These are phyloP conservation scores for Nicotiana undulata DNA, from an alignment of 257 asterid species.

Conservation along the genomic window DNA sequence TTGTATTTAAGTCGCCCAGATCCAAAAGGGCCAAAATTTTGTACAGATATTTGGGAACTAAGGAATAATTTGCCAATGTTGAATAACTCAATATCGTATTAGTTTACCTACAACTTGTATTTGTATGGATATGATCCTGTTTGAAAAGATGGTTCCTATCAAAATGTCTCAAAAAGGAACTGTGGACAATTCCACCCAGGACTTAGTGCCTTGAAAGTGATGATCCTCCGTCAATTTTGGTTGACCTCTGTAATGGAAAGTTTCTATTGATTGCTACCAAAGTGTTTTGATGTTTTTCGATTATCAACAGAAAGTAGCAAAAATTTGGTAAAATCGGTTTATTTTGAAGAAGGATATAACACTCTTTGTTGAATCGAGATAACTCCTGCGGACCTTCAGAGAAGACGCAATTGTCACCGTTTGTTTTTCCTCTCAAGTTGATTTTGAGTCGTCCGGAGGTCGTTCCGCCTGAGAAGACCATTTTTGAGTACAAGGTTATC, in stretches of 20 bases:
- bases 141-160: background rate
- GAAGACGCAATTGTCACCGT: too few species aligned
- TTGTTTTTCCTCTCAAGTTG: too few species aligned
- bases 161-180: background rate
- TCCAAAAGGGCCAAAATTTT: background rate
- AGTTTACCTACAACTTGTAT: background rate
- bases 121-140: background rate
- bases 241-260: background rate
- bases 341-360: too few species aligned
- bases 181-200: background rate
- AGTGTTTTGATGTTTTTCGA: too few species aligned
- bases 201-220: accelerated
- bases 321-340: too few species aligned
- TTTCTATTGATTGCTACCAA: too few species aligned
- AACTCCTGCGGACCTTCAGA: too few species aligned
- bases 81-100: background rate
- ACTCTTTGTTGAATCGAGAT: too few species aligned
- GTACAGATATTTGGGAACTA: background rate
- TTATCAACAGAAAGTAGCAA: too few species aligned
- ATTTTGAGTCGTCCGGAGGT: too few species aligned
- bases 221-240: background rate
- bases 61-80: background rate
- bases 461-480: too few species aligned
- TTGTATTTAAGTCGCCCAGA: background rate
- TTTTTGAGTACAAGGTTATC: too few species aligned